Conservation (phyloP, 2,329 filamentous ascomycete species). For the Zasmidium citrigriseum region DNA sequence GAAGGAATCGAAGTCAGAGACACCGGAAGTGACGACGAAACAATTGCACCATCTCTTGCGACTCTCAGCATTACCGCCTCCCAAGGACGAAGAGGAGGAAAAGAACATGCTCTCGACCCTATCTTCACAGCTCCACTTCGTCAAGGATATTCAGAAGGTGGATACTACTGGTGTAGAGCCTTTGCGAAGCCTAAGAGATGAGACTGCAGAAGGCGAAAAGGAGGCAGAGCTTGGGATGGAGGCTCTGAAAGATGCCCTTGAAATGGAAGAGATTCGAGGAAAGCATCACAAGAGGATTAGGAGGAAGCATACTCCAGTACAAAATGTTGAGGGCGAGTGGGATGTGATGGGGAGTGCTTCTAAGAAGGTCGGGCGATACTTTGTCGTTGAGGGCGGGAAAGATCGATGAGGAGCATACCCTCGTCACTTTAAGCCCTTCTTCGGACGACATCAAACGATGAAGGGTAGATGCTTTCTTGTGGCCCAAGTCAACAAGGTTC, state of each 20-base stretch:
- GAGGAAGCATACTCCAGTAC: slow-evolving; percentile 38
- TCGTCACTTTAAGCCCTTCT: too few relatives aligned
- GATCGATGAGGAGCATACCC: slow-evolving; percentile 15
- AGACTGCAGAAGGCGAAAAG: slow-evolving; percentile 59
- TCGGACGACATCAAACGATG: too few relatives aligned
- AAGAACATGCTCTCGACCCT: slow-evolving; percentile 71
- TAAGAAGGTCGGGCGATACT: slow-evolving; percentile 69
- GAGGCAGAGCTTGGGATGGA: slow-evolving; percentile 63
- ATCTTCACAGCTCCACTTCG: slow-evolving; percentile 82
- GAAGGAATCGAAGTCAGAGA: slow-evolving; percentile 29
- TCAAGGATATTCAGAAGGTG: slow-evolving; percentile 79
- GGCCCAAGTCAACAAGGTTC: too few relatives aligned
- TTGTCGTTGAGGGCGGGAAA: slow-evolving; percentile 70
- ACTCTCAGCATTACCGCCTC: slow-evolving; percentile 81
- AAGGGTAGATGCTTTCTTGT: too few relatives aligned
- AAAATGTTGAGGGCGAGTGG: slow-evolving; percentile 63
- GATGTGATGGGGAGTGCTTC: slow-evolving; percentile 68
- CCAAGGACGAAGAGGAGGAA: slow-evolving; percentile 64
- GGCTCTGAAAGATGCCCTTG: slow-evolving; percentile 58
- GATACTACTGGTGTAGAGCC: slow-evolving; percentile 73
- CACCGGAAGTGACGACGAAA: slow-evolving; percentile 57
- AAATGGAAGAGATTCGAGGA: slow-evolving; percentile 63
- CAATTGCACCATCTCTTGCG: slow-evolving; percentile 83
- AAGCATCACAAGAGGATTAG: slow-evolving; percentile 52
- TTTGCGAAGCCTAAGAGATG: slow-evolving; percentile 77